Evolutionary conservation across 108 stramenopile genomes (phyloP).

Genomic region (Cyclotella kingstonii): DNA sequence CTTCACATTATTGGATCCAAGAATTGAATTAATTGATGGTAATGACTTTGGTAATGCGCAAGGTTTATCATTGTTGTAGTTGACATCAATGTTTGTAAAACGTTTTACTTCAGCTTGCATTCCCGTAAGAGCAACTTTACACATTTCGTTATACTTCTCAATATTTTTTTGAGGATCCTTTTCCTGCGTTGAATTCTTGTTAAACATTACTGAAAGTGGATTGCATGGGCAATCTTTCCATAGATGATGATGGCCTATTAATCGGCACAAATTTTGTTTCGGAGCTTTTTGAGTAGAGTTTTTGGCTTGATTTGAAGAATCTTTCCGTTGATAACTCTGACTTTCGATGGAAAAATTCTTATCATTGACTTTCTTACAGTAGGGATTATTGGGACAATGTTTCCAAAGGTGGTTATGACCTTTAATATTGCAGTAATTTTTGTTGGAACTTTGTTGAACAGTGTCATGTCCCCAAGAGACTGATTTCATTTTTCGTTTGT

Average conservation of each 20-base stretch:
- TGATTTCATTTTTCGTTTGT: slow-evolving; percentile 6
- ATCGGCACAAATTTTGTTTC: too few relatives aligned
- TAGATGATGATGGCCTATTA: too few relatives aligned
- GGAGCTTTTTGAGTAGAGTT: not conserved
- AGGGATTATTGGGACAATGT: slow-evolving; percentile 7
- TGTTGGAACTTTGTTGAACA: not conserved
- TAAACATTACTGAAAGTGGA: too few relatives aligned
- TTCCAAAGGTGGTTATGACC: slow-evolving; percentile 11
- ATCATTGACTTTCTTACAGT: not conserved
- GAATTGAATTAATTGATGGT: slow-evolving; percentile 1
- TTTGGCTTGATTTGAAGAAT: not conserved
- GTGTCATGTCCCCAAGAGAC: slow-evolving; percentile 1
- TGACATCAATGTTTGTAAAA: not conserved
- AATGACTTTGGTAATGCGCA: not conserved
- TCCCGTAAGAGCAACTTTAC: not conserved
- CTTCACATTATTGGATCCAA: not conserved
- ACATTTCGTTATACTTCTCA: slow-evolving; percentile 8
- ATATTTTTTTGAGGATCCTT: not conserved
- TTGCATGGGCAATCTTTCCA: too few relatives aligned
- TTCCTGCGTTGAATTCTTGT: too few relatives aligned
- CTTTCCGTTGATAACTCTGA: too few relatives aligned
- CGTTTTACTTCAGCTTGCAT: not conserved
- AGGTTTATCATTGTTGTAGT: not conserved
- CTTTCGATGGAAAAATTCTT: not conserved
- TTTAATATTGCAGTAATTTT: slow-evolving; percentile 2